Base-by-base conservation (phyloP, 225 moss, liverwort and hornwort genomes). In the Neckera pumila region DNA sequence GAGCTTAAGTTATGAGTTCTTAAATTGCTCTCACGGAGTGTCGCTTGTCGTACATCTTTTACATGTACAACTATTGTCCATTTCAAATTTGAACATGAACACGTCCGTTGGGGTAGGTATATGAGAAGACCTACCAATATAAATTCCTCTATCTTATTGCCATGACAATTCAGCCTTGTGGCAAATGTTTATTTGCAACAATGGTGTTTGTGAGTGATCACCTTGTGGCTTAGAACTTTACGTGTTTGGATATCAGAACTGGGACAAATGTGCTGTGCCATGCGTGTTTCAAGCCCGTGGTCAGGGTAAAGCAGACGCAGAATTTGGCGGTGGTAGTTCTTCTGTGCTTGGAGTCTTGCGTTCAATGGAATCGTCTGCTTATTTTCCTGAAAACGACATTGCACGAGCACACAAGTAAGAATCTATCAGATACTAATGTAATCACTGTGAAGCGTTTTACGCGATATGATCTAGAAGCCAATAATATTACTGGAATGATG, bases 211-310 rank as follows among this genome's bases (percentile, higher is more conserved):
- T 89, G 81, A 38, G 58, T 79, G 62, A 90, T 47, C 74, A 59
- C 47, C 72, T 83, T 85, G 59, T 87, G 51, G 83, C 83, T 82
- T 54, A 67, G 67, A 84, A 79, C 26, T 86, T 77, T 43, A 71
- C 88, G 42, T 71, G 42, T 86, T 60, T 86, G 61, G 72, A 51
- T 85, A 70, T 42, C 85, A 95, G 95, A 90, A 92, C 20, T 98
- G 97, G 97, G 92, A 92, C 60, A 92, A 86, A 51, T 98, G 97
- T 86, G 91, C 88, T 51, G 97, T 98, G 81, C 94, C 95, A 72
- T 98, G 97, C 90, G 65, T 90, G 74, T 96, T 96, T 86, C 89
- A 81, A 83, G 57, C 3, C 69, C 81, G 64, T 76, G 80, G 90
- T 14, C 90, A 81, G 28, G 93, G 89, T 79, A 86, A 42, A 45